These are phyloP conservation scores for Colletotrichum sp. DNA, from an alignment of 2,329 filamentous ascomycete genomes.

Conservation along the genomic window DNA sequence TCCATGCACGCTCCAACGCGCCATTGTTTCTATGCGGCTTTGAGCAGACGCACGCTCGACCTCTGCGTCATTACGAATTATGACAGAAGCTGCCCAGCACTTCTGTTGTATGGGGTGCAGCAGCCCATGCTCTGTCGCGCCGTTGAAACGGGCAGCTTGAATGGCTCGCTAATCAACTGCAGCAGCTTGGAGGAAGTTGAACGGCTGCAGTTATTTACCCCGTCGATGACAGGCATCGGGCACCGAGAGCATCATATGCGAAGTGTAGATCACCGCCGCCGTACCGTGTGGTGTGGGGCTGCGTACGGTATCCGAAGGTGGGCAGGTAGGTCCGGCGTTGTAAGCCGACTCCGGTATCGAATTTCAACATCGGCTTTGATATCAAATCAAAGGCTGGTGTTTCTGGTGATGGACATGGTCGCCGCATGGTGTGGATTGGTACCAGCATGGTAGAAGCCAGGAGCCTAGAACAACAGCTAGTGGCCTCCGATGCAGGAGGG, in stretches of 20 bases:
- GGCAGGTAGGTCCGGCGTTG: neutral
- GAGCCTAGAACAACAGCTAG: neutral
- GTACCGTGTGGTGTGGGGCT: neutral
- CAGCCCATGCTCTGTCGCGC: neutral
- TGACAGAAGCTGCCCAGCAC: neutral
- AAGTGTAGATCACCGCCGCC: neutral
- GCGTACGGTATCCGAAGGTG: neutral
- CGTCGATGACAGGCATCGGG: neutral
- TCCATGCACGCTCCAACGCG: neutral
- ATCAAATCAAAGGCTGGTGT: neutral
- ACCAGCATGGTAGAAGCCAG: neutral
- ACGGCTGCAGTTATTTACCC: neutral
- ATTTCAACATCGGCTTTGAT: neutral
- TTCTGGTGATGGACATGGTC: neutral
- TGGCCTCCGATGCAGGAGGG: neutral
- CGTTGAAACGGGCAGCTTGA: conserved; percentile 10
- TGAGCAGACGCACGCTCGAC: neutral
- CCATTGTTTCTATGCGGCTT: neutral
- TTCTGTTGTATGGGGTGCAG: neutral
- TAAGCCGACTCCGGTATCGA: neutral
- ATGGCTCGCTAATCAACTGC: neutral
- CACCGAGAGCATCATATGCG: neutral
- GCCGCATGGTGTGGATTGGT: neutral
- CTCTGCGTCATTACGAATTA: neutral
- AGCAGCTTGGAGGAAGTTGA: neutral